Evolutionary conservation across 495 filamentous ascomycete species (phyloP).

Genomic region (Glonium stellatum): DNA sequence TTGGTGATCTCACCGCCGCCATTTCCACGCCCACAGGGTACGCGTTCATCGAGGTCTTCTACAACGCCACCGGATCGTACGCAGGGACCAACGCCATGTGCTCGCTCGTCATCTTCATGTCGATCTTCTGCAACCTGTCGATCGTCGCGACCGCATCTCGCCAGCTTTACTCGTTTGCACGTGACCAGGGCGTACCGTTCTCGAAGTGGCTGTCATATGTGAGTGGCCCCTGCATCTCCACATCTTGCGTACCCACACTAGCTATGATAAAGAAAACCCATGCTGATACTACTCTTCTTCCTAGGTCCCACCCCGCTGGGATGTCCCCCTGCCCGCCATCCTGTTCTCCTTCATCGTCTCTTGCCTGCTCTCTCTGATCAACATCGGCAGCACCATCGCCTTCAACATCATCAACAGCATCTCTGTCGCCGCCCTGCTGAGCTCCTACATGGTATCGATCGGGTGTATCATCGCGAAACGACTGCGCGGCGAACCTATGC

Average conservation of each 20-base stretch:
- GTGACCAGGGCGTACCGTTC: constrained; percentile 51
- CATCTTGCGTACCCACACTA: too few species aligned
- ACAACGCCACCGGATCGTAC: constrained; percentile 41
- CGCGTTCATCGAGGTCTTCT: constrained; percentile 51
- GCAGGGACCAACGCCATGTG: constrained; percentile 46
- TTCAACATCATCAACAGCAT: constrained; percentile 51
- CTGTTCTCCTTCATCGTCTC: constrained; percentile 44
- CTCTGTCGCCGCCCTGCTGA: constrained; percentile 24
- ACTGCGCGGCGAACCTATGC: constrained; percentile 2
- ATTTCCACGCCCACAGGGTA: constrained; percentile 38
- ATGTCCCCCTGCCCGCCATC: constrained; percentile 49
- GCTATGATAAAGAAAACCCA: too few species aligned
- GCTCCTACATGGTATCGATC: constrained; percentile 20
- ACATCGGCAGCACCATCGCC: constrained; percentile 51
- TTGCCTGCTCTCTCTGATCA: constrained; percentile 52
- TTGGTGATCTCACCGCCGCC: constrained; percentile 42
- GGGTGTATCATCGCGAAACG: constrained; percentile 2
- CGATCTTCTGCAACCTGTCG: constrained; percentile 46
- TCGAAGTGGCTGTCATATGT: constrained; percentile 46
- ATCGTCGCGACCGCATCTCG: constrained; percentile 52
- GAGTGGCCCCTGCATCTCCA: constrained; percentile 18
- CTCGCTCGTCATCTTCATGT: constrained; percentile 44
- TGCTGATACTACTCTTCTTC: too few species aligned
- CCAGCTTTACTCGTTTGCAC: constrained; percentile 54
- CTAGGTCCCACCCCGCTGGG: constrained; percentile 1